Base-by-base conservation (phyloP, 768 basidiomycete genomes). In the Sarcodon sp. region DNA sequence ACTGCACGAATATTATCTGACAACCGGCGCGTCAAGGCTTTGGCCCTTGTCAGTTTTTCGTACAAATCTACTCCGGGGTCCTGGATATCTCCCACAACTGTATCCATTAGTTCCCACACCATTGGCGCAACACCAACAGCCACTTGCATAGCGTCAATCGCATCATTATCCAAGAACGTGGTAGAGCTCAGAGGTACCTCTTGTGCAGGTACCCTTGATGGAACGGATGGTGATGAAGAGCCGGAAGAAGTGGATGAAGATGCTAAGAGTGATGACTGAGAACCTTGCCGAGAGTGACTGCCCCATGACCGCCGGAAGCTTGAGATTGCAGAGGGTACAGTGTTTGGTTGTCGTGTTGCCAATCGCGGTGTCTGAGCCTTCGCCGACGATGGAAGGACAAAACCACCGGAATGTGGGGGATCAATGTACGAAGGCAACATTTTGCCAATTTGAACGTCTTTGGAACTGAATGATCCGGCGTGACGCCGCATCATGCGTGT, bases 381-480 rank as follows among this genome's bases (percentile, higher is more conserved):
- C 36, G 51, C 45, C n/a, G 52, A 35, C 47, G 53, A n/a, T 43
- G 48, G 39, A 31, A 43, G 36, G 13, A 47, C 52, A 38, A 79
- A 73, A 4, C 76, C 73, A 11, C 71, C 67, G 35, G 77, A 74
- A 9, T 54, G 57, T 1, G 57, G 63, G 3, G 61, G 59, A 2
- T 66, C 49, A 41, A 79, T 74, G 53, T 76, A 76, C n/a, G 81
- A 82, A 7, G 87, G 83, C 45, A 87, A 61, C 47, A 76, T 70
- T 63, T 82, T 88, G 36, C 92, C 92, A 45, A 87, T 80, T 59
- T 94, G 83, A 6, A 94, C 85, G 60, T 96, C 92, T 59, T 89
- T 86, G 21, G 75, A 80, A 52, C 92, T 94, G 67, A 94, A 97
- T 3, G 92, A 94, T n/a, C 92, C 92, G 5, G 87, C 92, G 61